Conservation (phyloP, 148 eudicot species). For the Rhododendron molle region DNA sequence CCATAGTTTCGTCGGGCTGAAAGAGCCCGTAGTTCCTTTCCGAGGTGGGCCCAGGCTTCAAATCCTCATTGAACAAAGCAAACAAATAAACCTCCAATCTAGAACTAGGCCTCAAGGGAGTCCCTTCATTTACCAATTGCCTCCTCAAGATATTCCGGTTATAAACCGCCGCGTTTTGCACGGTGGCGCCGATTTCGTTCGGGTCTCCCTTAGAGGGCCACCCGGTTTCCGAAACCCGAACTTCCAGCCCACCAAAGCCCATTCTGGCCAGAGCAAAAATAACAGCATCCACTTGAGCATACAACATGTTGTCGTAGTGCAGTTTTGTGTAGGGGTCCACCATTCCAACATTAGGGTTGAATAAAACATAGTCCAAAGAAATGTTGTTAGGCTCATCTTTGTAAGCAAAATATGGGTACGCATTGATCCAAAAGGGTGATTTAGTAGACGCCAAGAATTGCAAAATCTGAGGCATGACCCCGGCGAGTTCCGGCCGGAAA, state of each 20-base stretch:
- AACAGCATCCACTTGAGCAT: conserved; percentile 22
- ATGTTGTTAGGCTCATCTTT: conserved; percentile 11
- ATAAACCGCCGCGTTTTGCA: conserved; percentile 9
- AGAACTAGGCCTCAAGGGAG: conserved; percentile 9
- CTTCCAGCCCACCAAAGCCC: conserved; percentile 17
- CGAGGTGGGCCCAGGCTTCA: conserved; percentile 21
- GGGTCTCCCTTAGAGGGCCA: conserved; percentile 16
- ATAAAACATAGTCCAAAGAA: conserved; percentile 16
- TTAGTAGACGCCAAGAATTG: conserved; percentile 35
- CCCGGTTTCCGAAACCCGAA: conserved; percentile 19
- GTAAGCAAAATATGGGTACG: conserved; percentile 23
- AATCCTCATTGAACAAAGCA: conserved; percentile 24
- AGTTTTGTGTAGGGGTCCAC: conserved; percentile 15
- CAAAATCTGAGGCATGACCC: conserved; percentile 43
- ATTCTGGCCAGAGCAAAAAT: conserved; percentile 12
- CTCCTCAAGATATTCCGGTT: conserved; percentile 14
- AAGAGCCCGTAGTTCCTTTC: conserved; percentile 22
- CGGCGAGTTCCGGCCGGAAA: conserved; percentile 41
- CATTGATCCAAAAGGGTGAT: conserved; percentile 25
- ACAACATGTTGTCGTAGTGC: conserved; percentile 24
- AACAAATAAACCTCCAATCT: conserved; percentile 18
- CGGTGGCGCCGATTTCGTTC: conserved; percentile 1
- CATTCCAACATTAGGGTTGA: conserved; percentile 17
- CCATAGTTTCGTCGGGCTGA: conserved; percentile 17
- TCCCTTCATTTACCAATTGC: conserved; percentile 5